Base-by-base conservation (phyloP, 78 protist genomes). In the Anaeramoeba flamelloides region DNA sequence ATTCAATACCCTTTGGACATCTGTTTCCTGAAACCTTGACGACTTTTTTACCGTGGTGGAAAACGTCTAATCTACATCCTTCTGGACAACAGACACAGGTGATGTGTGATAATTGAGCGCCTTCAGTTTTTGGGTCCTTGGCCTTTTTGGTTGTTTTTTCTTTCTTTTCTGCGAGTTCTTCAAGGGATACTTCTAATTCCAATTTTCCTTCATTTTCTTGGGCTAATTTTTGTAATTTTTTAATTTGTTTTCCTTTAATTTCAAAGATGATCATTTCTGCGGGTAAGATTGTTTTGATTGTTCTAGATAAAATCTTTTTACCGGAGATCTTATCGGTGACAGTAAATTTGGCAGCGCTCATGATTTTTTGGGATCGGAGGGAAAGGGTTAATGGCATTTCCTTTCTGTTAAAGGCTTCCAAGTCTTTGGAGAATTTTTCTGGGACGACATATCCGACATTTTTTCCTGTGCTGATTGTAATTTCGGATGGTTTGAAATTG, bases 231-330 rank as follows among this genome's bases (percentile, higher is more conserved):
- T 30, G 38, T 30, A 64, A n/a, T 30, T 64, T 64, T 30, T 64
- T 64, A 30, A 30, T 30, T 64, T 30, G 38, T 30, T n/a, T 30
- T n/a, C 30, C 30, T 30, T n/a, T 30, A 64, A 30, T 64, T 30
- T 64, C 74, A n/a, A n/a, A n/a, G n/a, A n/a, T n/a, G n/a, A n/a
- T n/a, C 74, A 64, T 64, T 30, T 64, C 74, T n/a, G 38, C 74
- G 30, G 74, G 74, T 30, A 64, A 30, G 74, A 30, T 30, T n/a
- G 30, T 30, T 30, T 30, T 30, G n/a, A n/a, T n/a, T n/a, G n/a
- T n/a, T n/a, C n/a, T n/a, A n/a, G n/a, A n/a, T 30, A 64, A 30
- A 30, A 30, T 64, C 74, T 30, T 64, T 30, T 64, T 30, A 30
- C 74, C 74, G 30, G 30, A 30, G 38, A 64, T 30, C 38, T 64